Conservation (phyloP, 2,329 filamentous ascomycete genomes). For the Aspergillus floridensis region DNA sequence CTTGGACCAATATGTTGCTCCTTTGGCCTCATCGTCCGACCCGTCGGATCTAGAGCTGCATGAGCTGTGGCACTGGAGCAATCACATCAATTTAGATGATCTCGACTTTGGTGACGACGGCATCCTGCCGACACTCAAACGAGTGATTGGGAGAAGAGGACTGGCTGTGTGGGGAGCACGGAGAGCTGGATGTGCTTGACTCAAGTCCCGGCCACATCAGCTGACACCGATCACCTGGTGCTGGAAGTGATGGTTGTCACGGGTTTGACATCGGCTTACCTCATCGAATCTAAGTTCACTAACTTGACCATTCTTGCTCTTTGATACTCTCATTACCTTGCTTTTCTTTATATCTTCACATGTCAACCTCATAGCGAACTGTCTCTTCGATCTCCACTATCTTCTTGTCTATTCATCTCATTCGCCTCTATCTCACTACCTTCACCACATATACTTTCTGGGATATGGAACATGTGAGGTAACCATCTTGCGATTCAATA, state of each 20-base stretch:
- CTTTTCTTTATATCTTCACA: too few relatives aligned
- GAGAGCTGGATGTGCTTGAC: conserved; percentile 27
- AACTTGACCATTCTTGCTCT: not conserved
- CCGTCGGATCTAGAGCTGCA: conserved; percentile 32
- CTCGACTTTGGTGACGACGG: conserved; percentile 52
- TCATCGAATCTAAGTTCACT: not conserved
- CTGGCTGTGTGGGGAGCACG: conserved; percentile 50
- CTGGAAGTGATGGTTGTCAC: not conserved
- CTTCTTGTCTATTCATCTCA: not conserved
- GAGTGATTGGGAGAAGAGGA: conserved; percentile 50
- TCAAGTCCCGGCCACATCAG: not conserved
- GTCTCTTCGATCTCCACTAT: not conserved
- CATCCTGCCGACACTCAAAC: conserved; percentile 42
- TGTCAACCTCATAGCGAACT: not conserved
- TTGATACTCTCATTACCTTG: too few relatives aligned
- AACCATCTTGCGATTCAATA: not conserved
- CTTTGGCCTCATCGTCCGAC: conserved; percentile 11
- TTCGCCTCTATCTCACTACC: not conserved
- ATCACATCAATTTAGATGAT: conserved; percentile 53
- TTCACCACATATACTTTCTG: not conserved
- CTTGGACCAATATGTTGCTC: conserved; percentile 37
- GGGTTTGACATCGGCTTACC: not conserved
- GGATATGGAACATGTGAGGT: not conserved
- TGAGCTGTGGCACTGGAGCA: conserved; percentile 44
- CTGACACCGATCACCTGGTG: conserved; percentile 5